Conservation (phyloP, 2,329 filamentous ascomycete genomes). For the Xylariaceae sp. region DNA sequence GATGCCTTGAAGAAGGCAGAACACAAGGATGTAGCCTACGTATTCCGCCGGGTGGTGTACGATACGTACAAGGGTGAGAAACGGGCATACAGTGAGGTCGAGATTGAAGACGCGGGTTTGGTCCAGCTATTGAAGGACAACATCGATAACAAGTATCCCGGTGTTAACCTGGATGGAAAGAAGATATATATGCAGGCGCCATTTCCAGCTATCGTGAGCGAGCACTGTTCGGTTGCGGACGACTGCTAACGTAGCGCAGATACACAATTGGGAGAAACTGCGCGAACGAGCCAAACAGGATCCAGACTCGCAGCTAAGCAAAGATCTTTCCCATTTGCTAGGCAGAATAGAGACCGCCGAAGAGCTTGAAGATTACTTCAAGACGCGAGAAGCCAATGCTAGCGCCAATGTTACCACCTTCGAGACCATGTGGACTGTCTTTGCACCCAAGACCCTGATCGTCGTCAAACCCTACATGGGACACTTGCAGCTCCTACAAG, state of each 20-base stretch:
- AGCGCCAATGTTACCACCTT: slow-evolving; percentile 9
- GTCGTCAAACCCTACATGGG: slow-evolving; percentile 10
- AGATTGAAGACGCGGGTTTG: slow-evolving; percentile 8
- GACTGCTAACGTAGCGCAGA: not conserved
- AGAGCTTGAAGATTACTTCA: slow-evolving; percentile 14
- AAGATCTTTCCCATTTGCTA: slow-evolving; percentile 10
- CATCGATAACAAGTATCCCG: slow-evolving; percentile 11
- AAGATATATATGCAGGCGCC: slow-evolving; percentile 8
- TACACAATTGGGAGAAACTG: slow-evolving; percentile 13
- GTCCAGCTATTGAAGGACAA: slow-evolving; percentile 6
- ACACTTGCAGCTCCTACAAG: slow-evolving; percentile 10
- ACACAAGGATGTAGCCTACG: slow-evolving; percentile 8
- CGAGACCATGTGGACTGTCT: slow-evolving; percentile 13
- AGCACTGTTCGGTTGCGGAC: not conserved
- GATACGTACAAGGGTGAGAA: slow-evolving; percentile 3
- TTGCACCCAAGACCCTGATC: slow-evolving; percentile 9
- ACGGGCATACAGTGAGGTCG: slow-evolving; percentile 8
- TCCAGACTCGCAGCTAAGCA: slow-evolving; percentile 6
- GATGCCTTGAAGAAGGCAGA: slow-evolving; percentile 3
- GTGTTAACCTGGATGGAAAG: slow-evolving; percentile 10
- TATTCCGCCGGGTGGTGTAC: slow-evolving; percentile 10
- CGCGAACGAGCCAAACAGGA: slow-evolving; percentile 5
- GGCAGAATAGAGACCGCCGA: slow-evolving; percentile 3
- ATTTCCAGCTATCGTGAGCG: slow-evolving; percentile 7
- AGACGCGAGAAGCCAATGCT: slow-evolving; percentile 5